Percentiles rank a stretch among this genome's conserved stretches.
These are phyloP conservation scores for Tetrahymena thermophila DNA, from an alignment of 73 alveolate species.

Conservation along the genomic window DNA sequence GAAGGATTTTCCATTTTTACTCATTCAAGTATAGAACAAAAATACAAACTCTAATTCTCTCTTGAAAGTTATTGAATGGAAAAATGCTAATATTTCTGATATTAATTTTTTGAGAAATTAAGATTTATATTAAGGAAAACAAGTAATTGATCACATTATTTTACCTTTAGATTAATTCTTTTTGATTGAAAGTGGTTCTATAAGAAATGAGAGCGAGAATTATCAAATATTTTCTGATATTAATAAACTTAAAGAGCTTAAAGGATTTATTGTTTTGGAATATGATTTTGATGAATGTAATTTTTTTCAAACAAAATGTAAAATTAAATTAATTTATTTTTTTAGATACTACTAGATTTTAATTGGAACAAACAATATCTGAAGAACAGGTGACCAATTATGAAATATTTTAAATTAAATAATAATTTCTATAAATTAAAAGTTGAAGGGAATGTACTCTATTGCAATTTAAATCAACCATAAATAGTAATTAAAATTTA, in stretches of 20 bases:
- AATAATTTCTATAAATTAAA: no score
- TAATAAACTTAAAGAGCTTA: neutral
- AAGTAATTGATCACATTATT: neutral
- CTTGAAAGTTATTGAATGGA: neutral
- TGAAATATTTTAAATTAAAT: no score
- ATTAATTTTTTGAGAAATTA: neutral
- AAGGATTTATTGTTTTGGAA: neutral
- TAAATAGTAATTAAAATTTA: neutral
- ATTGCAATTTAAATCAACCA: neutral
- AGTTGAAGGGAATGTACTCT: neutral
- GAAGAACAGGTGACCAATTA: neutral
- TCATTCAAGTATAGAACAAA: neutral
- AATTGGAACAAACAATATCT: neutral
- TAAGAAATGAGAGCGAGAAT: neutral
- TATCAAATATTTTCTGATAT: neutral
- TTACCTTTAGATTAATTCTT: neutral
- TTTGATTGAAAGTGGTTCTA: neutral
- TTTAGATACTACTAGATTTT: neutral
- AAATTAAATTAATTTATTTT: no score
- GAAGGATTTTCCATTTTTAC: neutral
- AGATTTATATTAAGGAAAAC: neutral
- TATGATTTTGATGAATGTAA: neutral
- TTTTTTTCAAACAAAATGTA: neutral
- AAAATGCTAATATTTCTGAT: neutral
- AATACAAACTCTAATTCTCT: neutral